These are phyloP conservation scores for Cryptosporidium parvum DNA, from an alignment of 169 alveolate species.

Conservation along the genomic window DNA sequence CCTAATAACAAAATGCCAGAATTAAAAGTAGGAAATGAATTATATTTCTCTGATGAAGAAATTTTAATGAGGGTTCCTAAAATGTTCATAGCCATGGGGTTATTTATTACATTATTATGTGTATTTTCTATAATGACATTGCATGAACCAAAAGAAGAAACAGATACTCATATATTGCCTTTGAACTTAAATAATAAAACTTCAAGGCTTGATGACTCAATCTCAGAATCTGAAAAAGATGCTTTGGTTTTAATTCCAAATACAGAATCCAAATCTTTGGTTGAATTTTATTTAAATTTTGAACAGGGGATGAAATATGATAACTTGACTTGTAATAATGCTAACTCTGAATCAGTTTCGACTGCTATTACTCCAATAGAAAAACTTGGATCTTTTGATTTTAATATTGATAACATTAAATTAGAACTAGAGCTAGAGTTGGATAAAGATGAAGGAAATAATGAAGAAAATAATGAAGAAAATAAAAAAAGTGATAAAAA, in stretches of 20 bases:
- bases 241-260: neutral
- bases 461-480: neutral
- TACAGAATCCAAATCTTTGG: neutral
- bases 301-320: neutral
- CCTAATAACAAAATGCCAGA: constrained; percentile 37
- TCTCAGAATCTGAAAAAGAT: neutral
- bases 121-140: constrained; percentile 24
- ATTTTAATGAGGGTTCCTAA: constrained; percentile 41
- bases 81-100: constrained; percentile 64
- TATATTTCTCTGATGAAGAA: constrained; percentile 46
- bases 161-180: neutral
- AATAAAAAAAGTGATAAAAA: neutral
- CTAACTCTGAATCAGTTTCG: neutral
- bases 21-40: constrained; percentile 25
- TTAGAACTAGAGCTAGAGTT: neutral
- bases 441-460: neutral
- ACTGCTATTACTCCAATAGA: neutral
- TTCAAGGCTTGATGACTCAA: neutral
- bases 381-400: neutral
- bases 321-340: neutral
- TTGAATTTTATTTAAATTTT: too few relatives aligned
- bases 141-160: constrained; percentile 36
- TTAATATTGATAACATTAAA: neutral
- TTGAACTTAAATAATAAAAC: neutral
- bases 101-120: constrained; percentile 1